Base-by-base conservation (phyloP, 148 eudicot species). In the Rhododendron kiyosumense region DNA sequence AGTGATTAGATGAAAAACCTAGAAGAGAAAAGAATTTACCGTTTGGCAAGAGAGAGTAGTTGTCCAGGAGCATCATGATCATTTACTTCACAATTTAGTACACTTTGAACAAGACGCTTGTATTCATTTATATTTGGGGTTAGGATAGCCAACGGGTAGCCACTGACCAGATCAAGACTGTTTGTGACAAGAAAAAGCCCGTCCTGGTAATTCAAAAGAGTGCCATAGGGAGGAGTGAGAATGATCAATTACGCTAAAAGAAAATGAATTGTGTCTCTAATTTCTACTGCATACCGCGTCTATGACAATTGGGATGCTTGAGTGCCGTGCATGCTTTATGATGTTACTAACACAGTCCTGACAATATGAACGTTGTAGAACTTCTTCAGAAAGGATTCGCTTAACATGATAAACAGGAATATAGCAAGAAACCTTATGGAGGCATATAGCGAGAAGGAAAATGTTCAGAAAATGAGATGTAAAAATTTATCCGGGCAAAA, bases 111-210 rank as follows among this genome's bases (percentile, higher is more conserved):
- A 87, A 97, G 99, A 77, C 96, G 98, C 85, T 94, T 94, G 90
- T 97, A 97, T 87, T 97, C 99, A 45, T 95, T 97, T 30, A 97
- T 89, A 89, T 97, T 97, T 52, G 99, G 99, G 26, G 99, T 95
- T 79, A 97, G 93, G 87, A 97, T 95, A 38, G 98, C 98, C 87
- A 95, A 89, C 43, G 95, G 92, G 89, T 97, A 97, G 83, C 94
- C 98, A 84, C 95, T 91, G 43, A 97, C 92, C 87, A 97, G 91
- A 80, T 93, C 95, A 85, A 93, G 94, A 88, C 84, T 73, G 85
- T 95, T 93, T 85, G 98, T 95, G 78, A 95, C 95, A 46, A 97
- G 95, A 92, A 94, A 97, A 45, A 97, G 95, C 81, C 98, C 99
- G 89, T 97, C 99, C 99, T 97, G 94, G 34, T 57, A 90, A 26